Conservation (phyloP, 495 filamentous ascomycete genomes). For the Aspergillus biplanus region DNA sequence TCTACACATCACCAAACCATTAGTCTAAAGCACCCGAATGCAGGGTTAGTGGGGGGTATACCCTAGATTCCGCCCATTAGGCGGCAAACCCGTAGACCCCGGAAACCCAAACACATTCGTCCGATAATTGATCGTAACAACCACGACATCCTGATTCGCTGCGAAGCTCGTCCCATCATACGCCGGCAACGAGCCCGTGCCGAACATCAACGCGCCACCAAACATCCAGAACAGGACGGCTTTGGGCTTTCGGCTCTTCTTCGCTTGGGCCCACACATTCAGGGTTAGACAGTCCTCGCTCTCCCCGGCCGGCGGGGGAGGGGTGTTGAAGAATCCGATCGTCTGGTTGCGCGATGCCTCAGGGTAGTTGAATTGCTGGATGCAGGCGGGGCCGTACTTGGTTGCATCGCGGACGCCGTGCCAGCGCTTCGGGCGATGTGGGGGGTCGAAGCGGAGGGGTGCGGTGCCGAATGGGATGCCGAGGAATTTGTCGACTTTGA, state of each 20-base stretch:
- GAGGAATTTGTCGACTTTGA: conserved; percentile 33
- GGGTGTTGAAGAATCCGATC: conserved; percentile 15
- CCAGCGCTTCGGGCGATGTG: conserved; percentile 26
- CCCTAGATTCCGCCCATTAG: conserved; percentile 31
- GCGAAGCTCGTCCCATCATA: conserved; percentile 35
- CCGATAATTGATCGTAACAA: conserved; percentile 36
- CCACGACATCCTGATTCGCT: conserved; percentile 34
- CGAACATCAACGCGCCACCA: conserved; percentile 28
- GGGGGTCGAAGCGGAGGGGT: conserved; percentile 41
- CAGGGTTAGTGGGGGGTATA: neutral
- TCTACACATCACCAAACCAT: neutral
- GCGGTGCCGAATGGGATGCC: conserved; percentile 37
- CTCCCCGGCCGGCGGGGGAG: conserved; percentile 9
- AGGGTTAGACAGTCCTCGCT: conserved; percentile 55
- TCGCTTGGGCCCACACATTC: conserved; percentile 36
- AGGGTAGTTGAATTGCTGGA: conserved; percentile 38
- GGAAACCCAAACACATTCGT: conserved; percentile 45
- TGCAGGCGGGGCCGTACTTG: conserved; percentile 36
- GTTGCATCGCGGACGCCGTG: conserved; percentile 30
- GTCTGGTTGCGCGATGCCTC: conserved; percentile 1
- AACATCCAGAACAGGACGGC: conserved; percentile 35
- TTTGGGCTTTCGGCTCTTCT: conserved; percentile 19
- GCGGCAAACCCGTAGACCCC: conserved; percentile 20
- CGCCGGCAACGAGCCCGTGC: conserved; percentile 25
- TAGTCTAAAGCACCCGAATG: neutral